These are phyloP conservation scores for Sclerotinia nivalis DNA, from an alignment of 2,329 filamentous ascomycete genomes.

Conservation along the genomic window DNA sequence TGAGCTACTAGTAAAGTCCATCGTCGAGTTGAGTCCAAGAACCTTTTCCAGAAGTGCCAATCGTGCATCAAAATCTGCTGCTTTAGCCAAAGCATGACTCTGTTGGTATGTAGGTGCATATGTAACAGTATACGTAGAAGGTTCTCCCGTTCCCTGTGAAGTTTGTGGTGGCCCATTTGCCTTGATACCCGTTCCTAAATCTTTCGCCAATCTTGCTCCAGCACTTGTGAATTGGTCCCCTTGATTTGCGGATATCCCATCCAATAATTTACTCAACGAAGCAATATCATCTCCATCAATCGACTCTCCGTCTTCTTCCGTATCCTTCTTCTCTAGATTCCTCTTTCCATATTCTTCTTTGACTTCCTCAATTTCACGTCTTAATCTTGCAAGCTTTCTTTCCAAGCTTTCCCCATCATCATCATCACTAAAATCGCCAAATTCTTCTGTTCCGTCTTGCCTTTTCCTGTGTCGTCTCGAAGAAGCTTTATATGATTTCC, in stretches of 20 bases:
- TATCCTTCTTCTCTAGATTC: slow-evolving; percentile 49
- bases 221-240: slow-evolving; percentile 26
- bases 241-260: slow-evolving; percentile 56
- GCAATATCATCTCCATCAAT: slow-evolving; percentile 58
- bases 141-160: slow-evolving; percentile 33
- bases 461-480: slow-evolving; percentile 65
- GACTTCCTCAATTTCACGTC: slow-evolving; percentile 77
- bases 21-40: slow-evolving; percentile 73
- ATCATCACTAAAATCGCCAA: slow-evolving; percentile 76
- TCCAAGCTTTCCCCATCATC: slow-evolving; percentile 74
- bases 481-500: slow-evolving; percentile 79
- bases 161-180: slow-evolving; percentile 36
- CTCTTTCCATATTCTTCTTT: slow-evolving; percentile 59
- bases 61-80: slow-evolving; percentile 84
- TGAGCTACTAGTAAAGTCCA: slow-evolving; percentile 58
- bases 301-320: slow-evolving; percentile 41
- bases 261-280: slow-evolving; percentile 70
- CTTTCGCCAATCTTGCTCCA: slow-evolving; percentile 37
- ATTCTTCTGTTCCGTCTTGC: slow-evolving; percentile 63
- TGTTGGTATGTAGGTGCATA: slow-evolving; percentile 66
- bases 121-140: slow-evolving; percentile 62
- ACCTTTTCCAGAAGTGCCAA: slow-evolving; percentile 76
- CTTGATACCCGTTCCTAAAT: slow-evolving; percentile 36
- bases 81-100: slow-evolving; percentile 72
- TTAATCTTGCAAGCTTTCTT: slow-evolving; percentile 77